Evolutionary conservation across 495 filamentous ascomycete genomes (phyloP), one percentile per base, ranked within the genome.

Genomic region (Penicillium dipodomyicola): DNA sequence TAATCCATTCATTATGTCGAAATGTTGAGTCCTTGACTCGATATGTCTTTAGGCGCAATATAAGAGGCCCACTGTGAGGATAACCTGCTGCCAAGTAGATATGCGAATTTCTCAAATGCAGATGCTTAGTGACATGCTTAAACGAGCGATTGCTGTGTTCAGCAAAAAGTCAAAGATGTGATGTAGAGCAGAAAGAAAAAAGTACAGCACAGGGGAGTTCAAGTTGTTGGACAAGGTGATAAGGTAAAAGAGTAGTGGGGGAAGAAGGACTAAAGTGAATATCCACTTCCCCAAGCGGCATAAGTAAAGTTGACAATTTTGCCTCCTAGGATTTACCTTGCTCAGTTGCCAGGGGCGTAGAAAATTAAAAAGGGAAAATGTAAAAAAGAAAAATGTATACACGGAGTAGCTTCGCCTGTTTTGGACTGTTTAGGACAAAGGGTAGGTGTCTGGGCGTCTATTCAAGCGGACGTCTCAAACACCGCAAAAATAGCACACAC

Each of bases 1-100:
- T 40, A 75, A 72, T 46, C 65, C 22, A 2, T 65, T 62, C 73
- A 77, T 52, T 22, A 20, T 29, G 27, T 56, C 54, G 27, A 37
- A 30, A 17, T 41, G 11, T 33, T 22, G 6, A 27, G 35, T 37
- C 43, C n/a, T 41, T 17, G 33, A 46, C 51, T 49, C 43, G 15
- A 54, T 37, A 14, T 22, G 33, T 49, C 15, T 41, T 47, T 11
- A 15, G n/a, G 22, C 19, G 42, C 42, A 39, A 33, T 52, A 17
- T 29, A 33, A 27, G 43, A 39, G 42, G 19, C 9, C 39, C 20
- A 14, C 47, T 43, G 32, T 39, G 27, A 29, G 29, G 5, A 47
- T 54, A 41, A 12, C 22, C 15, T 33, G 27, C 25, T 10, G n/a
- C 46, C 25, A 49, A 30, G 43, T 41, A 41, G 19, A 32, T 35